Base-by-base conservation (phyloP, 768 basidiomycete genomes). In the Kwoniella dendrophila region DNA sequence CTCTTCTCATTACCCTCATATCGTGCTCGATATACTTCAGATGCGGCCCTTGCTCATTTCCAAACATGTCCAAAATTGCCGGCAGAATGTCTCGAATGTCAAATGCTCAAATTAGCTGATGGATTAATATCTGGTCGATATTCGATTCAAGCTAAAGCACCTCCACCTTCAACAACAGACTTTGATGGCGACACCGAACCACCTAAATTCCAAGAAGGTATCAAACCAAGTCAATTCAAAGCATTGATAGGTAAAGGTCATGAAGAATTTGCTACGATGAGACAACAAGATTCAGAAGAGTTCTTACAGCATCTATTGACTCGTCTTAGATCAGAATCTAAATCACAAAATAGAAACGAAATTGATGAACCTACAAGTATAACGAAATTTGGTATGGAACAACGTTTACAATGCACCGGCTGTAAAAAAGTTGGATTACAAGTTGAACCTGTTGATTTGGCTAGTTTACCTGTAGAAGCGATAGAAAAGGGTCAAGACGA, bases 281-380 rank as follows among this genome's bases (percentile, higher is more conserved):
- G 86, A 54, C 95, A 99, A 78, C 96, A 98, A 75, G 96, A 99
- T 72, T 87, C 93, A 4, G 92, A 95, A 73, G 95, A 98, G 79
- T 98, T 97, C 81, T 83, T 99, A 56, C 84, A 85, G 34, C 86
- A 95, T 79, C 81, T 98, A 1, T 71, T 98, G 54, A 87, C 86
- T 4, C 82, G 85, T 20, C 79, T 99, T 12, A 82, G 90, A 59
- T 67, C 18, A 75, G 79, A 57, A 59, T 70, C 73, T 69, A 84
- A 75, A 45, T 48, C 69, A 65, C 81, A 68, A 66, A 78, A 62
- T 10, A 80, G 66, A 50, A 74, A 55, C 27, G 67, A 69, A 2
- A 48, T 34, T 8, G 34, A 50, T 5, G 90, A 95, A 65, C 84
- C 92, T 2, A 92, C 92, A 0, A 82, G 83, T 44, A 80, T 86